Evolutionary conservation across 352 stramenopile genomes (phyloP).

Genomic region (Phytophthora podocarpi): DNA sequence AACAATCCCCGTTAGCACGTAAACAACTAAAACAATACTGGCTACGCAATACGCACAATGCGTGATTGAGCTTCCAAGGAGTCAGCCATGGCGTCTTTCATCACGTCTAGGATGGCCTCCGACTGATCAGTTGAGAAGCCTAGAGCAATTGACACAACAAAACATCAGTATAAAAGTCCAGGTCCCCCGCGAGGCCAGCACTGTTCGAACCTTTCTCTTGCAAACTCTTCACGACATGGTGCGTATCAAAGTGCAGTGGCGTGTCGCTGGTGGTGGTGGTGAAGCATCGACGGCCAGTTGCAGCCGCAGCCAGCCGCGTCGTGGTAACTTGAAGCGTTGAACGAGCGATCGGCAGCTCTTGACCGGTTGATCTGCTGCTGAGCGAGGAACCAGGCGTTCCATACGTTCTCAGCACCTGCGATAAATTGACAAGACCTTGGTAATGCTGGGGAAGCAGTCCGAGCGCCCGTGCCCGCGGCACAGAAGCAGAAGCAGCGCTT

Average conservation of each 20-base stretch:
- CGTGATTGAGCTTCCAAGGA: slow-evolving; percentile 73
- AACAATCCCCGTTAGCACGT: background rate
- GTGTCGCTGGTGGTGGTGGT: slow-evolving; percentile 17
- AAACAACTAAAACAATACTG: background rate
- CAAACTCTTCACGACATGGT: slow-evolving; percentile 79
- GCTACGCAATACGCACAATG: slow-evolving; percentile 47
- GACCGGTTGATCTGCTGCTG: background rate
- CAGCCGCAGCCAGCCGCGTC: no score
- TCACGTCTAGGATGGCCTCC: slow-evolving; percentile 82
- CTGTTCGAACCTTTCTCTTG: slow-evolving; percentile 64
- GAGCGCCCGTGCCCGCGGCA: slow-evolving; percentile 7
- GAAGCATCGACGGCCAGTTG: slow-evolving; percentile 24
- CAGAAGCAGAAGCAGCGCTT: background rate
- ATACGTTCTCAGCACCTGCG: background rate
- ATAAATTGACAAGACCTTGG: background rate
- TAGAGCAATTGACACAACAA: slow-evolving; percentile 20
- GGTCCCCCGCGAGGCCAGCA: background rate
- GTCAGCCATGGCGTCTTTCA: slow-evolving; percentile 83
- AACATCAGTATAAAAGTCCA: background rate
- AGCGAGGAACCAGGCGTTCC: background rate
- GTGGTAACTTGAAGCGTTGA: slow-evolving; percentile 16
- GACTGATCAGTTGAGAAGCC: slow-evolving; percentile 72
- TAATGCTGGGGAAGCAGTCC: slow-evolving; percentile 5
- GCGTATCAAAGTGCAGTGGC: slow-evolving; percentile 48
- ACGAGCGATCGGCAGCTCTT: background rate